These are phyloP conservation scores for Capronia coronata DNA, from an alignment of 2,329 filamentous ascomycete genomes.

Conservation along the genomic window DNA sequence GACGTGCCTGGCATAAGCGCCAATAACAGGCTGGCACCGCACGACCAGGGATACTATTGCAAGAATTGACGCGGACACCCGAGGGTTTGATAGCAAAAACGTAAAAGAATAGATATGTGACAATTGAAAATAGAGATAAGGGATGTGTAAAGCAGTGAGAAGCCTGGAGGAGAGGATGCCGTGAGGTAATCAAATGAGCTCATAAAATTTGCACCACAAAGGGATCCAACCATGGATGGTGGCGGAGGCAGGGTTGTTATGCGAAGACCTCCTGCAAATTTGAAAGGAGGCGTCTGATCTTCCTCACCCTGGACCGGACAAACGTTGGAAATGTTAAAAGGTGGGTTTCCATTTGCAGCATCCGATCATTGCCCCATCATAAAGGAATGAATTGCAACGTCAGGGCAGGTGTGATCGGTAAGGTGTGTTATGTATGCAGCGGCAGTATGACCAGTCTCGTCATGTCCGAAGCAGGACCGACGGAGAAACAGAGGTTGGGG, in stretches of 20 bases:
- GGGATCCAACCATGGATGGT: slow-evolving; percentile 13
- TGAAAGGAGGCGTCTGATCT: not conserved
- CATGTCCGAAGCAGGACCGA: not conserved
- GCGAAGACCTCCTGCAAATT: slow-evolving; percentile 4
- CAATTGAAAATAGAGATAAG: slow-evolving; percentile 30
- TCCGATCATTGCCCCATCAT: not conserved
- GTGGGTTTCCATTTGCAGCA: not conserved
- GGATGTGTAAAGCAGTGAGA: slow-evolving; percentile 27
- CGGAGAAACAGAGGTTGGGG: not conserved
- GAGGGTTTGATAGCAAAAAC: slow-evolving; percentile 23
- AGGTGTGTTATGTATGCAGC: not conserved
- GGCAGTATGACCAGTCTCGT: not conserved
- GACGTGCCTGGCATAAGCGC: slow-evolving; percentile 29
- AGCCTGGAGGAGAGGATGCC: slow-evolving; percentile 10
- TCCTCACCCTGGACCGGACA: not conserved
- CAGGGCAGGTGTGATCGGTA: not conserved
- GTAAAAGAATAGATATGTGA: slow-evolving; percentile 27
- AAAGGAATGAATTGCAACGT: not conserved
- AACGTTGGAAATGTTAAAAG: not conserved
- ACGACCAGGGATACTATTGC: slow-evolving; percentile 12
- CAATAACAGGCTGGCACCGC: slow-evolving; percentile 9
- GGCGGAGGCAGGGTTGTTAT: slow-evolving; percentile 10
- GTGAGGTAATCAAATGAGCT: slow-evolving; percentile 30
- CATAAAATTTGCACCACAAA: slow-evolving; percentile 23
- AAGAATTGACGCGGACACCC: slow-evolving; percentile 16